Evolutionary conservation across 108 stramenopile genomes (phyloP).

Genomic region (Nitzschia sp.): DNA sequence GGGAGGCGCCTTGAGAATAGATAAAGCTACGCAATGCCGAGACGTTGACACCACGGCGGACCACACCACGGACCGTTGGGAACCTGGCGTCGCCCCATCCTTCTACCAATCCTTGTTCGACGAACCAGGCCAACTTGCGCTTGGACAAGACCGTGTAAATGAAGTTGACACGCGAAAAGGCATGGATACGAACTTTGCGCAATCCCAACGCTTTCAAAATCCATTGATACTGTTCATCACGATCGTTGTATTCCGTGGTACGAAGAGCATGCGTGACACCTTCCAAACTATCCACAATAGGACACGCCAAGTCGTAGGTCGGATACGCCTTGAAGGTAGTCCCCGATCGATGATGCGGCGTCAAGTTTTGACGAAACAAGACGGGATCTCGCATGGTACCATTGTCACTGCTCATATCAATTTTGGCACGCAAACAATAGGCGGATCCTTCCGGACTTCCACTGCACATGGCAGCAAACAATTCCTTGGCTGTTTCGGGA

Average conservation of each 20-base stretch:
- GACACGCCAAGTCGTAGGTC: slow-evolving; percentile 99
- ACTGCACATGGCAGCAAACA: slow-evolving; percentile 87
- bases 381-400: slow-evolving; percentile 99
- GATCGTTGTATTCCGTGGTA: slow-evolving; percentile 99
- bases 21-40: slow-evolving; percentile 90
- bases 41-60: slow-evolving; percentile 91
- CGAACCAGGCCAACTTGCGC: slow-evolving; percentile 98
- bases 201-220: slow-evolving; percentile 83
- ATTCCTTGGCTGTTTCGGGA: slow-evolving; percentile 73
- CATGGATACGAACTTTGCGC: slow-evolving; percentile 91
- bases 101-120: slow-evolving; percentile 91
- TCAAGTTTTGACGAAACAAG: slow-evolving; percentile 91
- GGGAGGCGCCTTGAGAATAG: slow-evolving; percentile 87
- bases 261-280: slow-evolving; percentile 98
- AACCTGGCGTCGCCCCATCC: slow-evolving; percentile 99
- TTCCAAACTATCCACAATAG: slow-evolving; percentile 98
- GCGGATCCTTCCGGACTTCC: slow-evolving; percentile 75
- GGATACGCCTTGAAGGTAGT: slow-evolving; percentile 98
- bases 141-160: slow-evolving; percentile 95
- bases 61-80: slow-evolving; percentile 96
- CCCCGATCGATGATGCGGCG: slow-evolving; percentile 96
- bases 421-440: slow-evolving; percentile 98
- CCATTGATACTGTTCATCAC: slow-evolving; percentile 96
- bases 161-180: slow-evolving; percentile 98
- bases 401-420: slow-evolving; percentile 94